phyloP scores from a whole-genome alignment of 2,329 filamentous ascomycete genomes.

The Pseudopithomyces chartarum region DNA sequence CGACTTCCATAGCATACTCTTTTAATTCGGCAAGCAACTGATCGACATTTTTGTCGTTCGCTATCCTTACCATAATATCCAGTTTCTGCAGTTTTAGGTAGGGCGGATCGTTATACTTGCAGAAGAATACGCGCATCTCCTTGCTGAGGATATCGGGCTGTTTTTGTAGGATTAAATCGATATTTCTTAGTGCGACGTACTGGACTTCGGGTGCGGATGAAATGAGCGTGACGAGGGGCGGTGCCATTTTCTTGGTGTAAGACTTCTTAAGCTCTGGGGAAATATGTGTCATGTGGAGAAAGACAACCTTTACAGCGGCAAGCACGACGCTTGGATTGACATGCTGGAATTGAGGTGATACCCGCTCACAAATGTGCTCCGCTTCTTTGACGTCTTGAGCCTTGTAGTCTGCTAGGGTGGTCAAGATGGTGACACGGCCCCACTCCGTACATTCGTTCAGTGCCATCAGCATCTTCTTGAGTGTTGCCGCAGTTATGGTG shows the following conservation, averaged over 20 bases:
- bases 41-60: constrained; percentile 95
- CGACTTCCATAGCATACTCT: constrained; percentile 96
- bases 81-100: constrained; percentile 98
- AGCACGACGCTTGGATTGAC: constrained; percentile 96
- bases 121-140: constrained; percentile 97
- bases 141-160: constrained; percentile 97
- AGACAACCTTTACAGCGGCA: constrained; percentile 97
- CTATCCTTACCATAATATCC: constrained; percentile 99
- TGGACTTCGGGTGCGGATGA: constrained; percentile 96
- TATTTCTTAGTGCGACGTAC: constrained; percentile 95
- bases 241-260: constrained; percentile 98
- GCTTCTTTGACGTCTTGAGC: constrained; percentile 90
- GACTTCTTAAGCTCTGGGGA: constrained; percentile 77
- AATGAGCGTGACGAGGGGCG: constrained; percentile 94
- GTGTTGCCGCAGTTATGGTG: constrained; percentile 76
- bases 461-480: constrained; percentile 96
- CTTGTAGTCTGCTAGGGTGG: constrained; percentile 86
- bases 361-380: constrained; percentile 96
- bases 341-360: constrained; percentile 96
- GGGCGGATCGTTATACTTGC: constrained; percentile 98
- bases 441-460: constrained; percentile 98
- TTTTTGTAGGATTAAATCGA: constrained; percentile 92
- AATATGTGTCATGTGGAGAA: constrained; percentile 90
- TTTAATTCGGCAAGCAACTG: constrained; percentile 93
- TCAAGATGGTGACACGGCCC: constrained; percentile 92